Percentiles rank a stretch among this genome's conserved stretches.
phyloP scores from a whole-genome alignment of 2,329 filamentous ascomycete genomes.

The Colletotrichum plurivorum region DNA sequence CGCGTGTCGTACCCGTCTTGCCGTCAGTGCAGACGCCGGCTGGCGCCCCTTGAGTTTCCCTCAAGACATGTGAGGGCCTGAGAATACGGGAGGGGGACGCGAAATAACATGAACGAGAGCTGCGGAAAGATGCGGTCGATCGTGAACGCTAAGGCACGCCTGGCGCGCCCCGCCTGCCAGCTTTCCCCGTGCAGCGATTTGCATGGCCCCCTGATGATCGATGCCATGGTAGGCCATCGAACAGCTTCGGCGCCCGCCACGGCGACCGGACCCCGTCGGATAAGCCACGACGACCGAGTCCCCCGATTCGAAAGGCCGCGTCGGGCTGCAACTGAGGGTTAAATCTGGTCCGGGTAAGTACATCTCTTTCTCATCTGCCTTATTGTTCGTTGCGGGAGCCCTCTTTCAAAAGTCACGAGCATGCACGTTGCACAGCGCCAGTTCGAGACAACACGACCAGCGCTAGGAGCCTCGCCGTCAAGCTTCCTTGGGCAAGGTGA shows the following conservation, averaged over 20 bases:
- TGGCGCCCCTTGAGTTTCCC: too few relatives aligned
- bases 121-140: conserved; percentile 31
- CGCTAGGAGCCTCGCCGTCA: conserved; percentile 5
- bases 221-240: conserved; percentile 39
- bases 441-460: conserved; percentile 8
- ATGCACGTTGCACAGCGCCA: conserved; percentile 2
- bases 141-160: conserved; percentile 34
- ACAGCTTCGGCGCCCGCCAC: conserved; percentile 8
- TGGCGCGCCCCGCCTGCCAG: conserved; percentile 34
- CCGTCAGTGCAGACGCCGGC: conserved; percentile 10
- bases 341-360: not conserved
- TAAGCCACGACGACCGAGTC: conserved; percentile 17
- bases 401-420: too few relatives aligned
- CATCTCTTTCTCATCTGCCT: not conserved
- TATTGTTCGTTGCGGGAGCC: conserved; percentile 5
- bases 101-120: not conserved
- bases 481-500: conserved; percentile 3
- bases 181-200: conserved; percentile 31
- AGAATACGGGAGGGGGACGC: not conserved
- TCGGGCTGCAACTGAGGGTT: conserved; percentile 28
- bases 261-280: conserved; percentile 19
- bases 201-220: conserved; percentile 39
- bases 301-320: conserved; percentile 19
- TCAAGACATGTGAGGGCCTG: not conserved
- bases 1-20: conserved; percentile 7